A percentile compares a stretch with the other conserved stretches of the same genome.
Conservation (phyloP, 257 asterid genomes). For the Haberlea rhodopensis region DNA sequence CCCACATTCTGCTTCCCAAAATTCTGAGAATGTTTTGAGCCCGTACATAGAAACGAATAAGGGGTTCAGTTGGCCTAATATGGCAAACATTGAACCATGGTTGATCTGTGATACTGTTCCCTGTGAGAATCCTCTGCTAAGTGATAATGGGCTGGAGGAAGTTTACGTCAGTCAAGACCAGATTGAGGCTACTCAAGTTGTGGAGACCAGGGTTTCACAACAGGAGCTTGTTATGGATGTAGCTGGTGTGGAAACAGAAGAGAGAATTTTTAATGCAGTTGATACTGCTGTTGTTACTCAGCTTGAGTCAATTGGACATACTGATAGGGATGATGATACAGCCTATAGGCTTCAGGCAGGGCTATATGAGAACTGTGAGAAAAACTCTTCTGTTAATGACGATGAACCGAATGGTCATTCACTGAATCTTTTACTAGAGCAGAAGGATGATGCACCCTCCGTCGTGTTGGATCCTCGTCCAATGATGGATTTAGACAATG, state of each 20-base stretch:
- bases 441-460: slow-evolving; percentile 30
- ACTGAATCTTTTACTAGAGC: slow-evolving; percentile 36
- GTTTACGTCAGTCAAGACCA: too few species aligned
- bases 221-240: slow-evolving; percentile 32
- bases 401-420: slow-evolving; percentile 31
- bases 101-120: slow-evolving; percentile 30
- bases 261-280: slow-evolving; percentile 28
- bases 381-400: slow-evolving; percentile 27
- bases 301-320: slow-evolving; percentile 24
- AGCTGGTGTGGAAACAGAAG: slow-evolving; percentile 33
- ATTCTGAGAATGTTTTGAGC: slow-evolving; percentile 33
- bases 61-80: slow-evolving; percentile 27
- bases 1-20: slow-evolving; percentile 32
- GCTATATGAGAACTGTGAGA: slow-evolving; percentile 30
- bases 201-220: slow-evolving; percentile 28
- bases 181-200: slow-evolving; percentile 29
- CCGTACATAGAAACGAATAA: slow-evolving; percentile 21
- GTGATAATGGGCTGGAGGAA: slow-evolving; percentile 33
- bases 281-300: slow-evolving; percentile 24
- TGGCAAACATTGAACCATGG: slow-evolving; percentile 26
- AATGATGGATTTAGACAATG: slow-evolving; percentile 31
- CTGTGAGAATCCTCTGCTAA: slow-evolving; percentile 29
- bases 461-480: slow-evolving; percentile 34
- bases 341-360: slow-evolving; percentile 25
- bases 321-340: slow-evolving; percentile 31